Evolutionary conservation across 2,329 filamentous ascomycete species (phyloP).

Genomic region (Rhynchosporium graminicola): DNA sequence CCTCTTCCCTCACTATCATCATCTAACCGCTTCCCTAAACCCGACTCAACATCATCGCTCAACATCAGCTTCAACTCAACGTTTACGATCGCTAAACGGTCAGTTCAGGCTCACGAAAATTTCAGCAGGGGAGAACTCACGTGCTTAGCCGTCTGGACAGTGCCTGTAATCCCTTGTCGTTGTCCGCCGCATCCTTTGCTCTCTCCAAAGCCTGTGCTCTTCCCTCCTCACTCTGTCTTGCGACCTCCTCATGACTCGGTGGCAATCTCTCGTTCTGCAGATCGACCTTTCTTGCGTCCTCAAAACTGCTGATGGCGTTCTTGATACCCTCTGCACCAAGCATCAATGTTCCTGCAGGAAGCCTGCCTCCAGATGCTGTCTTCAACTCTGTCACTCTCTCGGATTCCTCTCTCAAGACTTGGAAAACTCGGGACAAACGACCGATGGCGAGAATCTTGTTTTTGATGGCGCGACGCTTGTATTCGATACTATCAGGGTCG

Average conservation of each 20-base stretch:
- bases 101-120: neutral
- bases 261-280: slow-evolving; percentile 94
- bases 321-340: slow-evolving; percentile 97
- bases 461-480: slow-evolving; percentile 95
- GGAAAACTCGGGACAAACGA: slow-evolving; percentile 94
- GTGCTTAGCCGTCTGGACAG: slow-evolving; percentile 93
- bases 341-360: slow-evolving; percentile 96
- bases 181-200: slow-evolving; percentile 85
- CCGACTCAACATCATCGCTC: slow-evolving; percentile 7
- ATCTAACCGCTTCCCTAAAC: slow-evolving; percentile 11
- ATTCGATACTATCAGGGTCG: slow-evolving; percentile 87
- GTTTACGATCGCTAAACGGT: slow-evolving; percentile 16
- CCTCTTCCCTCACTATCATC: slow-evolving; percentile 24
- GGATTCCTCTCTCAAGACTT: slow-evolving; percentile 94
- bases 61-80: neutral
- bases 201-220: slow-evolving; percentile 81
- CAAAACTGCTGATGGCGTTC: slow-evolving; percentile 94
- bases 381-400: slow-evolving; percentile 97
- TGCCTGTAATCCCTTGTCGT: slow-evolving; percentile 82
- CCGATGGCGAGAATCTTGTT: slow-evolving; percentile 99
- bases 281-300: slow-evolving; percentile 96
- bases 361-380: slow-evolving; percentile 87
- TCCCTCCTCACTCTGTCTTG: slow-evolving; percentile 78
- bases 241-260: slow-evolving; percentile 88
- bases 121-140: slow-evolving; percentile 58